Evolutionary conservation across 345 rosid genomes (phyloP).

Genomic region (Pugionium cornutum): DNA sequence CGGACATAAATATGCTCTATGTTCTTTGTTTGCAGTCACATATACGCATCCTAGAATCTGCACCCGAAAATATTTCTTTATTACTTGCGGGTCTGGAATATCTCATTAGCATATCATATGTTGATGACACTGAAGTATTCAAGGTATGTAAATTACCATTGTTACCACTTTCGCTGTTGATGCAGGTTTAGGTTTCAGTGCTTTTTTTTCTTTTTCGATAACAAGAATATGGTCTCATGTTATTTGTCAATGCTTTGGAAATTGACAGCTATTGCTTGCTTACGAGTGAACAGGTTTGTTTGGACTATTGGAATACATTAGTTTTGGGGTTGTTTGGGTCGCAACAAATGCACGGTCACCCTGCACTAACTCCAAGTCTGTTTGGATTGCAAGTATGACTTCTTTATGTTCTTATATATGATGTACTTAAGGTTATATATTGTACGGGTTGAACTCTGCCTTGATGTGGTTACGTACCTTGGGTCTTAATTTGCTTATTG

Average conservation of each 20-base stretch:
- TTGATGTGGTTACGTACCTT: constrained; percentile 29
- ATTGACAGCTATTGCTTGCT: constrained; percentile 17
- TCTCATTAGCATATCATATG: constrained; percentile 86
- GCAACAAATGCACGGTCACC: constrained; percentile 76
- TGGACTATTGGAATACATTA: constrained; percentile 96
- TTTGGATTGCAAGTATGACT: constrained; percentile 76
- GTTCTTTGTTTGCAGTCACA: constrained; percentile 58
- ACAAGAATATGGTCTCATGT: neutral
- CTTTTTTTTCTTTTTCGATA: neutral
- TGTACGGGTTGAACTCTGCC: constrained; percentile 1
- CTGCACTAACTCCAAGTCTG: constrained; percentile 66
- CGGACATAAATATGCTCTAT: neutral
- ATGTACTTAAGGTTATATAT: constrained; percentile 9
- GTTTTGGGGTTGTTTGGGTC: constrained; percentile 92
- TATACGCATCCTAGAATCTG: constrained; percentile 74
- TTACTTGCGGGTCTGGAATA: constrained; percentile 86
- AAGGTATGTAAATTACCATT: constrained; percentile 58
- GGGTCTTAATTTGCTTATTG: constrained; percentile 21
- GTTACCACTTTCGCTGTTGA: neutral
- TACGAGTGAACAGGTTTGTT: constrained; percentile 69
- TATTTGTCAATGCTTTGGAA: constrained; percentile 15
- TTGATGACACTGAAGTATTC: constrained; percentile 98
- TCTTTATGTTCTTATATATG: constrained; percentile 3
- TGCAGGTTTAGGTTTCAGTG: neutral
- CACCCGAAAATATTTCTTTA: constrained; percentile 64